Percentiles rank a stretch among this genome's conserved stretches.
Conservation (phyloP, 106 monocot species). For the Ottelia alismoides region DNA sequence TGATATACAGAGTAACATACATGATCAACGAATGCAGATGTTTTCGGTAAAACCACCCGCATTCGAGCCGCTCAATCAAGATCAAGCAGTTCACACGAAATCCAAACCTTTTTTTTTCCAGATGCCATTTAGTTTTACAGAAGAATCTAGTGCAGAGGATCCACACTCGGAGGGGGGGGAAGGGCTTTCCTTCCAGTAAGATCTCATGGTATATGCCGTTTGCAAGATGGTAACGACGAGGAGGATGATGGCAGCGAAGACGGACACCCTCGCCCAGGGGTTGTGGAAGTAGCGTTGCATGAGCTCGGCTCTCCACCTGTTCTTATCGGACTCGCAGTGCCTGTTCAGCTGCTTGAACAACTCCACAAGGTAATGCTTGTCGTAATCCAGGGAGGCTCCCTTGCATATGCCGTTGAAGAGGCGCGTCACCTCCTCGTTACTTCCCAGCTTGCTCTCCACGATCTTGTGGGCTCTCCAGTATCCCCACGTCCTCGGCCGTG, state of each 20-base stretch:
- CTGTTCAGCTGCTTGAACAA: conserved; percentile 1
- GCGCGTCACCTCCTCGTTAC: conserved; percentile 7
- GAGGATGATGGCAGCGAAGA: not conserved
- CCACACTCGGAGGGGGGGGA: too few species aligned
- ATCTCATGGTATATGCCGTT: not conserved
- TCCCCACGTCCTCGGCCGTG: conserved; percentile 13
- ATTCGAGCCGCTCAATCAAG: too few species aligned
- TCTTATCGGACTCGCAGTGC: not conserved
- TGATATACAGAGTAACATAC: too few species aligned
- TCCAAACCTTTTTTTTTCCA: too few species aligned
- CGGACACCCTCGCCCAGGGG: conserved; percentile 3
- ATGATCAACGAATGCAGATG: too few species aligned
- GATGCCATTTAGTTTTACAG: too few species aligned
- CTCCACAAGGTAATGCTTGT: not conserved
- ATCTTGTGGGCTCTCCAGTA: conserved; percentile 12
- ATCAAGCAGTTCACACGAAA: too few species aligned
- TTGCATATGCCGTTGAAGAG: conserved; percentile 13
- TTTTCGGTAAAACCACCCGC: too few species aligned
- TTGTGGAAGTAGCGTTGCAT: conserved; percentile 4
- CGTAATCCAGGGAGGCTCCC: not conserved
- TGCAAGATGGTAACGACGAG: conserved; percentile 4
- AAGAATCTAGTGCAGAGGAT: too few species aligned
- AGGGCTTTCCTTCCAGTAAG: too few species aligned
- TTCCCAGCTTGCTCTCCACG: conserved; percentile 8
- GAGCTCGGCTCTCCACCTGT: conserved; percentile 9